A percentile compares a stretch with the other conserved stretches of the same genome.
Conservation (phyloP, 1,284 basidiomycete species). For the Apiotrichum gracile region DNA sequence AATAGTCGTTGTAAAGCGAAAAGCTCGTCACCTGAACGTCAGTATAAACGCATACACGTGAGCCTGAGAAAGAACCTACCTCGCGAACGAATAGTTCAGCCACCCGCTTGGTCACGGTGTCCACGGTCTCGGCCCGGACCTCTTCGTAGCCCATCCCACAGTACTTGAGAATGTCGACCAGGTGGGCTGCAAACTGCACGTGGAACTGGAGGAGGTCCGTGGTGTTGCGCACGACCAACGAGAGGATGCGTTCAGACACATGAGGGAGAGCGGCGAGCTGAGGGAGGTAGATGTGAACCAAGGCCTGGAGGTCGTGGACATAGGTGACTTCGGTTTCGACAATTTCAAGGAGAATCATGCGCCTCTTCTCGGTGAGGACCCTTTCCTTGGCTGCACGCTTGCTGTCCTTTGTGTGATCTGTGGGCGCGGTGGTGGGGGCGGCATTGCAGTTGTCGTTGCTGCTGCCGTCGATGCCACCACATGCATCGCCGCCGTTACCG, state of each 20-base stretch:
- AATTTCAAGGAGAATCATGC: constrained; percentile 57
- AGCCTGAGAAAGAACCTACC: constrained; percentile 48
- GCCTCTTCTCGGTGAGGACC: constrained; percentile 27
- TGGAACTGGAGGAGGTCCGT: constrained; percentile 68
- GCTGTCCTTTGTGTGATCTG: not conserved
- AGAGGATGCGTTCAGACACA: constrained; percentile 40
- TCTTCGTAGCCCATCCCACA: constrained; percentile 52
- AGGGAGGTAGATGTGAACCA: constrained; percentile 57
- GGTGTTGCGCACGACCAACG: constrained; percentile 61
- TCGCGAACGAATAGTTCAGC: constrained; percentile 62
- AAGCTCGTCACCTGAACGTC: constrained; percentile 62
- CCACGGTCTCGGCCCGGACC: constrained; percentile 28
- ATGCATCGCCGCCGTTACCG: not conserved
- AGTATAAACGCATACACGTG: constrained; percentile 3
- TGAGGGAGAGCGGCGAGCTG: constrained; percentile 46
- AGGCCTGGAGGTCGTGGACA: constrained; percentile 63
- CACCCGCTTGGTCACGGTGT: constrained; percentile 55
- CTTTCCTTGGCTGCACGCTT: not conserved
- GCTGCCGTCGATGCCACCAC: not conserved
- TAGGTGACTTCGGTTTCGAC: constrained; percentile 77
- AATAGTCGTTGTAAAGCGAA: constrained; percentile 72
- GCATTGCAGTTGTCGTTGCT: not conserved
- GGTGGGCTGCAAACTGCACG: constrained; percentile 53
- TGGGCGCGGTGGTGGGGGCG: not conserved
- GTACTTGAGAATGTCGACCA: constrained; percentile 54